Base-by-base conservation (phyloP, 306 rosid species). In the Vigna reflexopilosa region DNA sequence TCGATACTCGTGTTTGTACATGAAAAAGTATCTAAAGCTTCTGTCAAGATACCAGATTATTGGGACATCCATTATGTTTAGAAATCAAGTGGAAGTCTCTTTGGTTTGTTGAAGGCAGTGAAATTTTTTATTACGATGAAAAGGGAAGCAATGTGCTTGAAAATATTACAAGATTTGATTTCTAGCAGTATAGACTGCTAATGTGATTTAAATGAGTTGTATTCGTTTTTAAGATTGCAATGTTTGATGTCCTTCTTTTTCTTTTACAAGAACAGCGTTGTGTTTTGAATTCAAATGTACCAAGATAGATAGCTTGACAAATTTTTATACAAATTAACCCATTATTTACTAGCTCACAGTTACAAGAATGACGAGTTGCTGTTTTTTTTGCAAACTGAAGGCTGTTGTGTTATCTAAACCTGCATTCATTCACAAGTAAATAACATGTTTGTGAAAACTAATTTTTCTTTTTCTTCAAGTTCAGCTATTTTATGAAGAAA, bases 1-100 rank as follows among this genome's bases (percentile, higher is more conserved):
- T 58, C 79, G 77, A 52, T 54, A 32, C 81, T 19, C 50, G 9
- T 75, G 44, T 62, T 86, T 69, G 71, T 78, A 83, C 82, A 73
- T 54, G 77, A 69, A 72, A 61, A 58, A 67, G 42, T 64, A 71
- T 30, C 75, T 34, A 32, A 51, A 34, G 40, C 44, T 80, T 72
- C 69, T 55, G 63, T 67, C 32, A 44, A 75, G 83, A 76, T 44
- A 70, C 81, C 20, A 65, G 80, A 85, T 77, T 56, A 36, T 63
- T 73, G 76, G 45, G 36, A 57, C 47, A 75, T 68, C 36, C 13
- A 19, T 26, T 44, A 50, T 77, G 58, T 32, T 59, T 79, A 20
- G 16, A 62, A 22, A 36, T 62, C 67, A 17, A 65, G 57, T 65
- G 42, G 67, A 62, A 62, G 30, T 76, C 77, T 50, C 51, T 67